Evolutionary conservation across 495 filamentous ascomycete species (phyloP).

Genomic region (Tuber melanosporum): DNA sequence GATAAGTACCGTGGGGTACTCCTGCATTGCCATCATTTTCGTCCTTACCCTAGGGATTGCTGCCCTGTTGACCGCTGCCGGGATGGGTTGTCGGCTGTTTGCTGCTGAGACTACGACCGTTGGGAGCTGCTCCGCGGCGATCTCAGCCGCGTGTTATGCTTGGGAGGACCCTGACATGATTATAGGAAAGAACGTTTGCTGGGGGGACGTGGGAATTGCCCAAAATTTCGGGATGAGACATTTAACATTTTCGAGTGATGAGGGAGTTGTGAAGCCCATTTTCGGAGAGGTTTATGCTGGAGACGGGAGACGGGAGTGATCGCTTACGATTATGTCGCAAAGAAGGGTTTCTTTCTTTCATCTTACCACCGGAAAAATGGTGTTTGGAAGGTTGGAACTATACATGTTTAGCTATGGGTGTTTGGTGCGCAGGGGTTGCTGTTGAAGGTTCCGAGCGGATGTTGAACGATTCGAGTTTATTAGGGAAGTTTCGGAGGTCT

Average conservation of each 20-base stretch:
- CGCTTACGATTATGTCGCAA: too few relatives aligned
- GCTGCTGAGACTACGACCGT: background rate
- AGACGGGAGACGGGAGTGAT: too few relatives aligned
- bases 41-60: background rate
- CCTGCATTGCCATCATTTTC: conserved; percentile 10
- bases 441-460: too few relatives aligned
- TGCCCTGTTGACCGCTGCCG: background rate
- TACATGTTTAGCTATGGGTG: too few relatives aligned
- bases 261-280: background rate
- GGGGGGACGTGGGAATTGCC: background rate
- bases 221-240: background rate
- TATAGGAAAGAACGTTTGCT: background rate
- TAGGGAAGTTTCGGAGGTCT: too few relatives aligned
- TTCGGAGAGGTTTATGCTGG: background rate
- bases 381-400: too few relatives aligned
- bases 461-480: too few relatives aligned
- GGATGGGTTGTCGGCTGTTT: background rate
- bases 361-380: too few relatives aligned
- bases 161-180: background rate
- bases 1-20: background rate
- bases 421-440: too few relatives aligned
- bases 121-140: conserved; percentile 4
- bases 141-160: conserved; percentile 16
- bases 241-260: background rate
- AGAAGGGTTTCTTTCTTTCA: too few relatives aligned